Evolutionary conservation across 441 rosid genomes (phyloP).

Genomic region (Jatropha podagrica): DNA sequence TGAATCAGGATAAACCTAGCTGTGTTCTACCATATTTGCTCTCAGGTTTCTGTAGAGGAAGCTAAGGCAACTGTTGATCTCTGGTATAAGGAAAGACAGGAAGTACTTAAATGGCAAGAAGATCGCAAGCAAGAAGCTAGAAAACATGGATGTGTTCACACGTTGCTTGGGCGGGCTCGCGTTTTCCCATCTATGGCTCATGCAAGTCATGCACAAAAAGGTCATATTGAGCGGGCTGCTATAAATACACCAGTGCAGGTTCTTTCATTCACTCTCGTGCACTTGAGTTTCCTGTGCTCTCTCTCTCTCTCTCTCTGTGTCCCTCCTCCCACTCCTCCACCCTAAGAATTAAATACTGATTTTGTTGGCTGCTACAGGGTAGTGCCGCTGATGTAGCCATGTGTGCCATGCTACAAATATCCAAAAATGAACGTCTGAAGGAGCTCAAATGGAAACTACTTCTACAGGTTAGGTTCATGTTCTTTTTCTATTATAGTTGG

Average conservation of each 20-base stretch:
- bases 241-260: slow-evolving; percentile 99
- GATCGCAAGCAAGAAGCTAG: slow-evolving; percentile 70
- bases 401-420: slow-evolving; percentile 95
- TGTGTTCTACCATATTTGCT: slow-evolving; percentile 15
- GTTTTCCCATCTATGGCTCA: slow-evolving; percentile 51
- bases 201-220: slow-evolving; percentile 49
- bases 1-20: slow-evolving; percentile 23
- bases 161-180: slow-evolving; percentile 90
- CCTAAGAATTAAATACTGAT: slow-evolving; percentile 1
- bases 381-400: slow-evolving; percentile 99
- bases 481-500: slow-evolving; percentile 1
- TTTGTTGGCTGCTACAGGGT: slow-evolving; percentile 53
- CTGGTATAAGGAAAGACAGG: slow-evolving; percentile 90
- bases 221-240: slow-evolving; percentile 89
- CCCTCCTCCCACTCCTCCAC: slow-evolving; percentile 18
- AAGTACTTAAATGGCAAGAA: slow-evolving; percentile 89
- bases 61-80: slow-evolving; percentile 82
- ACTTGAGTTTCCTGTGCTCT: background rate
- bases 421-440: slow-evolving; percentile 53
- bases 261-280: slow-evolving; percentile 20
- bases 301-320: slow-evolving; percentile 13
- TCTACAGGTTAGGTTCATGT: slow-evolving; percentile 61
- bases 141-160: slow-evolving; percentile 52
- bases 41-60: slow-evolving; percentile 83
- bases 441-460: slow-evolving; percentile 95